Conservation (phyloP, 768 basidiomycete genomes). For the Agaricus subrufescens region DNA sequence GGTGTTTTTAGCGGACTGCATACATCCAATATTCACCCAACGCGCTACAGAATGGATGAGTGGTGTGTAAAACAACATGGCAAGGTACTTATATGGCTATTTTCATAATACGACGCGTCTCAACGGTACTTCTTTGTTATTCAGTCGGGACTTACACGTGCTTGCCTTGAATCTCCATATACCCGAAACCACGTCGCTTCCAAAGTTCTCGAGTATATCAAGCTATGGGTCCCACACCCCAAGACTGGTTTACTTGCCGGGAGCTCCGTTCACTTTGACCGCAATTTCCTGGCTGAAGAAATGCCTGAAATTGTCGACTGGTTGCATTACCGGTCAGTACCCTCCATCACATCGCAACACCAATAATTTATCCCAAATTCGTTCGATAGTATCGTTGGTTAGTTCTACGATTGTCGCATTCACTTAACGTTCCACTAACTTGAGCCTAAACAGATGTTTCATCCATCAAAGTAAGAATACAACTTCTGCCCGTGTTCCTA, state of each 20-base stretch:
- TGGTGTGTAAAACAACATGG: conserved; percentile 89
- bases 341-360: neutral
- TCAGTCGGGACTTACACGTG: conserved; percentile 78
- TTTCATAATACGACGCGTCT: neutral
- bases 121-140: conserved; percentile 1
- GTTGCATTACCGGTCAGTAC: conserved; percentile 70
- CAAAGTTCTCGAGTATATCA: conserved; percentile 70
- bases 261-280: conserved; percentile 82
- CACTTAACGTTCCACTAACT: conserved; percentile 1
- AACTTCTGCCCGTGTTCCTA: neutral
- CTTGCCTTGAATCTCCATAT: conserved; percentile 71
- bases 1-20: conserved; percentile 15
- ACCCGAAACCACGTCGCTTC: conserved; percentile 54
- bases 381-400: conserved; percentile 60
- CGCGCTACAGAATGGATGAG: conserved; percentile 62
- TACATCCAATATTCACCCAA: neutral
- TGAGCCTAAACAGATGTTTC: conserved; percentile 63
- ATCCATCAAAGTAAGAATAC: conserved; percentile 59
- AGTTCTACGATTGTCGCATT: conserved; percentile 22
- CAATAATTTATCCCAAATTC: neutral
- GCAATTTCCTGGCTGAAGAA: conserved; percentile 61
- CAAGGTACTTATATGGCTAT: conserved; percentile 35
- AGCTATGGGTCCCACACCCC: conserved; percentile 74
- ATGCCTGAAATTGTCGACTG: conserved; percentile 81
- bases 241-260: conserved; percentile 74